Evolutionary conservation across 495 filamentous ascomycete species (phyloP).

Genomic region (Clohesyomyces aquaticus): DNA sequence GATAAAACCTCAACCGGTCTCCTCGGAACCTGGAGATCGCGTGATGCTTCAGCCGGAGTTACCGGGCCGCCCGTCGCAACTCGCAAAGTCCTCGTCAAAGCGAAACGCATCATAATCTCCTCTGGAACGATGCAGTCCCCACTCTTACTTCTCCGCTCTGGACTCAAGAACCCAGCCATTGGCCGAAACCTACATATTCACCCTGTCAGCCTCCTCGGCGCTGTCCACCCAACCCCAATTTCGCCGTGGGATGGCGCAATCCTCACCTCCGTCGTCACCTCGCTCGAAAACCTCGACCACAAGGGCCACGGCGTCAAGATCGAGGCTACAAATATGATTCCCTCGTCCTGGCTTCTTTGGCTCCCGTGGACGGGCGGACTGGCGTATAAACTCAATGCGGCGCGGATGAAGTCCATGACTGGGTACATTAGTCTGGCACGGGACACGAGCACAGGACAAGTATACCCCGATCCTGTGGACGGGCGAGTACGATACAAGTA

Average conservation of each 20-base stretch:
- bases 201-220: constrained; percentile 65
- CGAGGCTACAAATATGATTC: constrained; percentile 71
- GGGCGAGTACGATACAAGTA: constrained; percentile 69
- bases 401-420: constrained; percentile 65
- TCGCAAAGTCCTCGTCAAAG: constrained; percentile 69
- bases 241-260: constrained; percentile 79
- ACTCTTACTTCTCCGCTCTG: constrained; percentile 73
- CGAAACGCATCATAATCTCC: constrained; percentile 80
- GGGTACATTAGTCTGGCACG: constrained; percentile 71
- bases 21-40: constrained; percentile 71
- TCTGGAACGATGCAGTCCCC: constrained; percentile 76
- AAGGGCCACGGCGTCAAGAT: constrained; percentile 84
- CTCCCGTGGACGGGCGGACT: constrained; percentile 67
- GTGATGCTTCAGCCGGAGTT: constrained; percentile 63
- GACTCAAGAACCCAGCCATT: constrained; percentile 75
- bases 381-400: constrained; percentile 67
- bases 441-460: constrained; percentile 72
- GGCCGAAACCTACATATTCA: constrained; percentile 85
- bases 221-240: constrained; percentile 66
- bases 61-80: constrained; percentile 53
- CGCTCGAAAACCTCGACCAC: constrained; percentile 81
- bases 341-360: constrained; percentile 58
- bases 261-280: constrained; percentile 74
- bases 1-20: constrained; percentile 69
- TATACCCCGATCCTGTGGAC: constrained; percentile 73